These are phyloP conservation scores for Quercus bicolor DNA, from an alignment of 306 rosid species.

Conservation along the genomic window DNA sequence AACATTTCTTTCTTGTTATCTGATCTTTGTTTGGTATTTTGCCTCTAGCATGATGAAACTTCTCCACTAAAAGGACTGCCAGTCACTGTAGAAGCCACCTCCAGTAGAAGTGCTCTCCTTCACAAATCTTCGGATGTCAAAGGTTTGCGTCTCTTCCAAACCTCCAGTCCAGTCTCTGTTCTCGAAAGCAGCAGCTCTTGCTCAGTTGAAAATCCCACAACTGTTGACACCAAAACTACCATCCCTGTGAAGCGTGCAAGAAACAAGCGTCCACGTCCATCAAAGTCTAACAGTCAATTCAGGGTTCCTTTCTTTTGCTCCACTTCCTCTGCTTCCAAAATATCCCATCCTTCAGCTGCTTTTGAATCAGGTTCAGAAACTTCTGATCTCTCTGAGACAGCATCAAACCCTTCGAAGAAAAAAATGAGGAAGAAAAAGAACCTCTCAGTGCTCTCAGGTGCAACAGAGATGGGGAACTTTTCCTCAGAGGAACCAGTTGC, in stretches of 20 bases:
- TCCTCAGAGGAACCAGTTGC: slow-evolving; percentile 17
- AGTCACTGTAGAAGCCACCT: slow-evolving; percentile 22
- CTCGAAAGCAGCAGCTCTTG: slow-evolving; percentile 66
- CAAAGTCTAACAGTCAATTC: slow-evolving; percentile 31
- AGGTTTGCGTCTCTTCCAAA: slow-evolving; percentile 36
- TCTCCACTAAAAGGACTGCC: slow-evolving; percentile 11
- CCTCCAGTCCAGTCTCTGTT: slow-evolving; percentile 72
- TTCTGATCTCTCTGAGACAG: slow-evolving; percentile 16
- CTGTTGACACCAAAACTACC: slow-evolving; percentile 29
- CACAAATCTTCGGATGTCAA: slow-evolving; percentile 33
- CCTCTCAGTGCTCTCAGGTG: slow-evolving; percentile 25
- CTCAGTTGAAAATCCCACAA: slow-evolving; percentile 43
- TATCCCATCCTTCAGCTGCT: slow-evolving; percentile 14
- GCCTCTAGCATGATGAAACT: slow-evolving; percentile 21
- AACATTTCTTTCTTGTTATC: neutral
- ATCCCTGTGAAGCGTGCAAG: slow-evolving; percentile 54
- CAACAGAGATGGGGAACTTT: slow-evolving; percentile 27
- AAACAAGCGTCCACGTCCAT: slow-evolving; percentile 52
- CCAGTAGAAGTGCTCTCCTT: slow-evolving; percentile 24
- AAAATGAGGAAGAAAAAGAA: slow-evolving; percentile 40
- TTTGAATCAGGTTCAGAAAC: slow-evolving; percentile 32
- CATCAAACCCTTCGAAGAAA: slow-evolving; percentile 23
- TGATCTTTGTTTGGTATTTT: neutral
- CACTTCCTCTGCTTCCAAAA: slow-evolving; percentile 15
- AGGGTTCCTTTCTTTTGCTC: slow-evolving; percentile 24